Evolutionary conservation across 2,329 filamentous ascomycete species (phyloP).

Genomic region (Colletotrichum liaoningense): DNA sequence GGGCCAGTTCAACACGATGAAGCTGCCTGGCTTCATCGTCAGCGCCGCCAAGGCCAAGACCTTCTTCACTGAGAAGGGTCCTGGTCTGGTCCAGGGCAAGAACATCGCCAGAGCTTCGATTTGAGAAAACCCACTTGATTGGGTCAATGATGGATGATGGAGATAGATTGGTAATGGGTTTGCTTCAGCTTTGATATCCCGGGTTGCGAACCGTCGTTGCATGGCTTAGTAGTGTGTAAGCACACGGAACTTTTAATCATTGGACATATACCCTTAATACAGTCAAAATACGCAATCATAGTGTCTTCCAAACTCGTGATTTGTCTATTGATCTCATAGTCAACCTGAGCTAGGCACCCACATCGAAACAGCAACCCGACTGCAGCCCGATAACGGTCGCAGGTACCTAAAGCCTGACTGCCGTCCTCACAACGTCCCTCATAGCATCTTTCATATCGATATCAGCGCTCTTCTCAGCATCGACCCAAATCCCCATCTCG

Average conservation of each 20-base stretch:
- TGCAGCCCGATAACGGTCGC: neutral
- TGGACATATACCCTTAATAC: slow-evolving; percentile 24
- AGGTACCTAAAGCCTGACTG: neutral
- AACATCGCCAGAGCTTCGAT: slow-evolving; percentile 34
- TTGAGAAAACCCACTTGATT: neutral
- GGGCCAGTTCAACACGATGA: slow-evolving; percentile 34
- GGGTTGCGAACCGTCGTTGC: slow-evolving; percentile 6
- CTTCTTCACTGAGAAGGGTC: slow-evolving; percentile 35
- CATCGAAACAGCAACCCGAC: neutral
- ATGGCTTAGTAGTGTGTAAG: slow-evolving; percentile 3
- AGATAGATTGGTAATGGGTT: neutral
- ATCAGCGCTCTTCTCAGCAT: neutral
- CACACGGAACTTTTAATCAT: slow-evolving; percentile 22
- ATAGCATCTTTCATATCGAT: neutral
- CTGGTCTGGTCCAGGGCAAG: slow-evolving; percentile 29
- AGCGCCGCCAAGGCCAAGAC: slow-evolving; percentile 35
- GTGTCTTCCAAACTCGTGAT: neutral
- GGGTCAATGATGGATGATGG: neutral
- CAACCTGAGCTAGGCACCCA: too few species aligned
- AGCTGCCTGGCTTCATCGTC: slow-evolving; percentile 36
- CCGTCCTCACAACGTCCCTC: neutral
- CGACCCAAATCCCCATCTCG: neutral
- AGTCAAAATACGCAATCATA: neutral
- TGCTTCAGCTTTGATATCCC: slow-evolving; percentile 32
- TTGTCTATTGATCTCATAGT: neutral